phyloP scores from a whole-genome alignment of 345 rosid species.

The Salix viminalis region DNA sequence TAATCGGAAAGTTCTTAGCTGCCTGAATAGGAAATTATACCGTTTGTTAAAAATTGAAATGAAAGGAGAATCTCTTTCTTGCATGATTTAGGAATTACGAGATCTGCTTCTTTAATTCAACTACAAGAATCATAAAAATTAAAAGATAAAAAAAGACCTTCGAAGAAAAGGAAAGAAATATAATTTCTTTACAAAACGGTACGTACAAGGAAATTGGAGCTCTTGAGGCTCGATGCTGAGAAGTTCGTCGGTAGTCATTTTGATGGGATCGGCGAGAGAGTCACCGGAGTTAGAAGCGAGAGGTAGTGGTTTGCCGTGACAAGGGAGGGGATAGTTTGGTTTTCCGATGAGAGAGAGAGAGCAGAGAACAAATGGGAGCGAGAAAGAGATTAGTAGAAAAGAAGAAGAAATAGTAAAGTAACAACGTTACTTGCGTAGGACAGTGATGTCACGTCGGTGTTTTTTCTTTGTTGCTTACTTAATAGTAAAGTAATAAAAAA shows the following conservation, averaged over 20 bases:
- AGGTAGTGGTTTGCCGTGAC: not conserved
- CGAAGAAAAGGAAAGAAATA: not conserved
- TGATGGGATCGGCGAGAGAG: conserved; percentile 22
- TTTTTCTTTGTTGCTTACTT: not conserved
- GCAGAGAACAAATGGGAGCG: not conserved
- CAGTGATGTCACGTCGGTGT: conserved; percentile 22
- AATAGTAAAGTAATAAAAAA: too few species aligned
- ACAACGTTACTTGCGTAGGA: conserved; percentile 17
- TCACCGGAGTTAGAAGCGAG: conserved; percentile 4
- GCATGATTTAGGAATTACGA: conserved; percentile 11
- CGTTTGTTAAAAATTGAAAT: too few species aligned
- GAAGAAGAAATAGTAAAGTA: not conserved
- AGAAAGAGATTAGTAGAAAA: not conserved
- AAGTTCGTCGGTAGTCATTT: conserved; percentile 60
- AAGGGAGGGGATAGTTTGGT: not conserved
- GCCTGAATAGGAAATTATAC: too few species aligned
- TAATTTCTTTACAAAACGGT: not conserved
- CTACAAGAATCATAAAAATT: conserved; percentile 25
- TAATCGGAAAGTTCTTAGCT: too few species aligned
- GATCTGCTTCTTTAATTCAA: conserved; percentile 81
- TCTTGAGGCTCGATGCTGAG: conserved; percentile 69
- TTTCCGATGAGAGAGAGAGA: conserved; percentile 1
- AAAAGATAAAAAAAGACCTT: conserved; percentile 11
- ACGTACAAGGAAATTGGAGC: conserved; percentile 64
- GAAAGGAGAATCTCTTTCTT: too few species aligned